Base-by-base conservation (phyloP, 805 yeast species). In the Ogataea trehaloabstinens region DNA sequence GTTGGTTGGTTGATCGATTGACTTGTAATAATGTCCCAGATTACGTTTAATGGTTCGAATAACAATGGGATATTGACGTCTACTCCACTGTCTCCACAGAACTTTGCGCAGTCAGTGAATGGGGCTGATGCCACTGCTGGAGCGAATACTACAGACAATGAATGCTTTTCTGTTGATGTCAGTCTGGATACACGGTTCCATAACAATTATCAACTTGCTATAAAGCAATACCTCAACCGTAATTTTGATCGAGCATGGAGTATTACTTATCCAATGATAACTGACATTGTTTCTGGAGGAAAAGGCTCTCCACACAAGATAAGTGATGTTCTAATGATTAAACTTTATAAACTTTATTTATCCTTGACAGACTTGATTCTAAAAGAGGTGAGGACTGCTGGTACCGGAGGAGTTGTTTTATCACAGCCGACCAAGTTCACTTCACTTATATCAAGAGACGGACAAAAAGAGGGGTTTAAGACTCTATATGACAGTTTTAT, bases 201-300 rank as follows among this genome's bases (percentile, higher is more conserved):
- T 15, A 53, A 50, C 34, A 48, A 49, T 25, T 69, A 60, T 46
- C 68, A 68, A 37, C 51, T 67, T 36, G 72, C 74, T 1, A 64
- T 69, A 35, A 66, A 64, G 42, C 64, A 62, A 43, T 70, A 69
- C 42, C 45, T 70, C 28, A 68, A 67, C 36, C 50, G 61, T 35
- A 53, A 55, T 28, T 62, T 62, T 37, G 38, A 37, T 17, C 38
- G 48, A 8, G 52, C 65, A 3, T 61, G 64, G 61, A 43, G 39
- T 12, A 41, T 58, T 5, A 41, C 51, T 6, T 24, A 29, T 15
- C 55, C 58, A 2, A 24, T 59, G 28, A 41, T 61, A 2, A 24
- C 40, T 12, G 55, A 47, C 4, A 36, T 52, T 6, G 29, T 43
- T 6, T 27, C 30, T 8, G 31, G 31, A 7, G 36, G 41, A 5